Base-by-base conservation (phyloP, 169 alveolate species). In the Plasmodium gallinaceum region DNA sequence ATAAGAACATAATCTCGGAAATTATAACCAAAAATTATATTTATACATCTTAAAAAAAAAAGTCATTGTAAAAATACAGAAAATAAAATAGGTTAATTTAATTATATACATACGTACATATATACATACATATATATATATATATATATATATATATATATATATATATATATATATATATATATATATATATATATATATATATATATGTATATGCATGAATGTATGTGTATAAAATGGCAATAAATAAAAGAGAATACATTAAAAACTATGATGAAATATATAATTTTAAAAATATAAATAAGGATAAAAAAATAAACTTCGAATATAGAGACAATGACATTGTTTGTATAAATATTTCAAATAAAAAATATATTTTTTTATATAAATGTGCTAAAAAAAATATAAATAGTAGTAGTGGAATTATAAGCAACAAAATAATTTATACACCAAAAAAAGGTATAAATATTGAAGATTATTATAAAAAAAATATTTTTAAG, bases 221-320 rank as follows among this genome's bases (percentile, higher is more conserved):
- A 43, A 57, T 45, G 54, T 20, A 43, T 64, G 37, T 37, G 43
- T 43, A 26, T 43, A 74, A 60, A 74, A 74, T 74, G 88, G 6
- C 61, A 51, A 32, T 48, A 9, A 26, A 20, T 39, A 5, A 22
- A 54, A 60, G 24, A 24, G 88, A 18, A 37, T 14, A 51, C n/a
- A 58, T 57, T 12, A 22, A 32, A 74, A 32, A 42, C 16, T 42
- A 57, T 65, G 45, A 61, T 74, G 74, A 74, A 43, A 1, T 14
- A 37, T 24, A 43, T 20, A 16, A 52, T 22, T 18, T 74, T 9
- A 48, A 74, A 39, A 60, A 39, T 43, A 66, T 24, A 57, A 32
- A 74, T 74, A 57, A 24, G 10, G 64, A 18, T 32, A 43, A 20
- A 26, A 74, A 12, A 18, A 74, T 24, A 9, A 14, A 39, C 8